Conservation (phyloP, 164 flowering plant species). For the Vitis rotundifolia region DNA sequence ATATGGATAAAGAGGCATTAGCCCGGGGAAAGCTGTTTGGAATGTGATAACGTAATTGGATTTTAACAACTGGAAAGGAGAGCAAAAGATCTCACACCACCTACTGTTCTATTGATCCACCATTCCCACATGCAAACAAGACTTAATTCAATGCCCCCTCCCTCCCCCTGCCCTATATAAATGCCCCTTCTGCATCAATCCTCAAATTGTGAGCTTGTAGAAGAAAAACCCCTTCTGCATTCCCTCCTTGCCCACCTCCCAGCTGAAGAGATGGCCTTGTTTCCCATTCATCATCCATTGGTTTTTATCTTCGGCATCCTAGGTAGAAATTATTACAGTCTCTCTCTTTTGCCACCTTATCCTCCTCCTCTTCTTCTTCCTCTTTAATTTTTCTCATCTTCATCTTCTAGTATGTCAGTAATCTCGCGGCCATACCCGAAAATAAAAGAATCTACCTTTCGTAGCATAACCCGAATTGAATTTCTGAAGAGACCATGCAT, state of each 20-base stretch:
- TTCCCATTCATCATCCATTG: conserved; percentile 12
- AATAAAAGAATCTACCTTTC: no score
- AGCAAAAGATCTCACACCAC: background rate
- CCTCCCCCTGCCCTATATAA: conserved; percentile 12
- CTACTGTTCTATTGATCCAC: background rate
- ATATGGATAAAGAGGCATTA: conserved; percentile 5
- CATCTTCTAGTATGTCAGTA: no score
- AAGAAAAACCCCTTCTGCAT: no score
- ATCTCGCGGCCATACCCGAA: no score
- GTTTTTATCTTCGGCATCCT: conserved; percentile 37
- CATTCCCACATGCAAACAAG: background rate
- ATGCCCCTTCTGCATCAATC: background rate
- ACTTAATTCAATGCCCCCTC: background rate
- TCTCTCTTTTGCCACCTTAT: background rate
- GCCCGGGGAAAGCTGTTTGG: conserved; percentile 15
- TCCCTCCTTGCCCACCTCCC: no score
- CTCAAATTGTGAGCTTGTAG: no score
- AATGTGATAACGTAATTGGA: conserved; percentile 3
- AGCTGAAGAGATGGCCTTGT: conserved; percentile 27
- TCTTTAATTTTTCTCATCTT: no score
- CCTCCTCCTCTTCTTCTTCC: background rate
- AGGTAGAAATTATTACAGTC: conserved; percentile 22
- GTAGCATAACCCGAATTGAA: no score
- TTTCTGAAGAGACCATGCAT: no score
- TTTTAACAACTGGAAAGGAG: conserved; percentile 23